Evolutionary conservation across 805 yeast genomes (phyloP).

Genomic region (Kodamaea hsintzibuensis): DNA sequence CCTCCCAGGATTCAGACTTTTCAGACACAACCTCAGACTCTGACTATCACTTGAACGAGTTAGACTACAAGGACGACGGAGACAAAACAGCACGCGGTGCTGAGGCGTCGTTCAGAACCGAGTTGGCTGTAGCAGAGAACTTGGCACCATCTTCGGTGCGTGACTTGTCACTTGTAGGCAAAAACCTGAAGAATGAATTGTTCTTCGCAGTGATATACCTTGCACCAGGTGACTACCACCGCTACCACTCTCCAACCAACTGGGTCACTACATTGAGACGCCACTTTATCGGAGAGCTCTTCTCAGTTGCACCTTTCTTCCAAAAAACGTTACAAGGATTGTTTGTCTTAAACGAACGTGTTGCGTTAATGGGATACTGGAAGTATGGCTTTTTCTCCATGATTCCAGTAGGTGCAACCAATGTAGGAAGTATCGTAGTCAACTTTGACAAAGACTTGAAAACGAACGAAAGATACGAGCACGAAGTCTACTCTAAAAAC

Average conservation of each 20-base stretch:
- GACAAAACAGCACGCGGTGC: slow-evolving; percentile 52
- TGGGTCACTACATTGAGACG: slow-evolving; percentile 95
- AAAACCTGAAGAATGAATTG: slow-evolving; percentile 52
- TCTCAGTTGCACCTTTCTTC: slow-evolving; percentile 95
- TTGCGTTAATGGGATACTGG: slow-evolving; percentile 94
- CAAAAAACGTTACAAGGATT: slow-evolving; percentile 84
- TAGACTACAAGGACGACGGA: slow-evolving; percentile 63
- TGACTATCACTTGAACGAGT: slow-evolving; percentile 45
- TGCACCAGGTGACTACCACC: slow-evolving; percentile 98
- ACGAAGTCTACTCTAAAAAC: slow-evolving; percentile 34
- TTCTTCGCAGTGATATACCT: slow-evolving; percentile 90
- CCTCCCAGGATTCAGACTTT: slow-evolving; percentile 76
- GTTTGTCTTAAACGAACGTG: slow-evolving; percentile 92
- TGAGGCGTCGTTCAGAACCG: slow-evolving; percentile 34
- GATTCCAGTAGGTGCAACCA: slow-evolving; percentile 99
- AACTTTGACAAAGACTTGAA: slow-evolving; percentile 88
- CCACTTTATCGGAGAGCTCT: slow-evolving; percentile 93
- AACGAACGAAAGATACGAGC: slow-evolving; percentile 74
- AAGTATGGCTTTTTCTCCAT: slow-evolving; percentile 94
- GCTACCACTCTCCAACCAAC: slow-evolving; percentile 92
- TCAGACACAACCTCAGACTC: slow-evolving; percentile 45
- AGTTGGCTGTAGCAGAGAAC: slow-evolving; percentile 42
- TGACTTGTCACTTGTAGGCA: slow-evolving; percentile 19
- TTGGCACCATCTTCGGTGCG: slow-evolving; percentile 36
- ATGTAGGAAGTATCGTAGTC: slow-evolving; percentile 91